Percentiles rank a stretch among this genome's conserved stretches.
phyloP scores from a whole-genome alignment of 805 yeast species.

The Wickerhamiella sorbophila region DNA sequence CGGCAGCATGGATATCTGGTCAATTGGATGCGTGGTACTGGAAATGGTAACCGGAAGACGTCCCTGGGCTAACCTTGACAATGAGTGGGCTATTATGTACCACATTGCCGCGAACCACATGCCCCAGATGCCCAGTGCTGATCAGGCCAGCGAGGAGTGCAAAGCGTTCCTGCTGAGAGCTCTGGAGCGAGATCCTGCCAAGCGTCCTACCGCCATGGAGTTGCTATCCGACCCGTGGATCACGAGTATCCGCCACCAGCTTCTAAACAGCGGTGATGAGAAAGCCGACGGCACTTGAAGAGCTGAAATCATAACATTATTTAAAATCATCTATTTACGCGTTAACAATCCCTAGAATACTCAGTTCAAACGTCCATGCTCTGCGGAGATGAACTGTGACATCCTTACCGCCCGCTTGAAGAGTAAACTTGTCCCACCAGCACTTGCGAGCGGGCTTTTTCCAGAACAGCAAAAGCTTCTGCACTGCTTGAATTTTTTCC shows the following conservation, averaged over 20 bases:
- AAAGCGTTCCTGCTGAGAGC: constrained; percentile 56
- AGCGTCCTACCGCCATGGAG: constrained; percentile 73
- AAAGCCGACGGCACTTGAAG: too few relatives aligned
- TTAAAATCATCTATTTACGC: too few relatives aligned
- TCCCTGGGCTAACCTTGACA: constrained; percentile 93
- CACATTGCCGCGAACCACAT: constrained; percentile 91
- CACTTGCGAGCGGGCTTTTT: constrained; percentile 96
- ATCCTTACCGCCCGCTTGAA: constrained; percentile 22
- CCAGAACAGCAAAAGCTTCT: constrained; percentile 80
- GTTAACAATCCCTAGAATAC: constrained; percentile 58
- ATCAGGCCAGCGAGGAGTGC: constrained; percentile 67
- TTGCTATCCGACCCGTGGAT: constrained; percentile 35
- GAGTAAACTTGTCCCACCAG: constrained; percentile 66
- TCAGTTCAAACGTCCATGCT: constrained; percentile 92
- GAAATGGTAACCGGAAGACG: constrained; percentile 95
- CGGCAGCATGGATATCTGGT: constrained; percentile 83
- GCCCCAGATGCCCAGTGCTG: constrained; percentile 69
- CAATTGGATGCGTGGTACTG: constrained; percentile 86
- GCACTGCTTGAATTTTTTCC: constrained; percentile 23
- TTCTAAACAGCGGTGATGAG: constrained; percentile 1
- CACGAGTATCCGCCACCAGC: constrained; percentile 13
- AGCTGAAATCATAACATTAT: too few relatives aligned
- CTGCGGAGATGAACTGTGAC: constrained; percentile 76
- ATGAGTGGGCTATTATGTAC: constrained; percentile 97
- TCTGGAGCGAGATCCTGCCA: constrained; percentile 66